A percentile compares a stretch with the other conserved stretches of the same genome.
Evolutionary conservation across 306 rosid species (phyloP).

Genomic region (Rubus idaeus): DNA sequence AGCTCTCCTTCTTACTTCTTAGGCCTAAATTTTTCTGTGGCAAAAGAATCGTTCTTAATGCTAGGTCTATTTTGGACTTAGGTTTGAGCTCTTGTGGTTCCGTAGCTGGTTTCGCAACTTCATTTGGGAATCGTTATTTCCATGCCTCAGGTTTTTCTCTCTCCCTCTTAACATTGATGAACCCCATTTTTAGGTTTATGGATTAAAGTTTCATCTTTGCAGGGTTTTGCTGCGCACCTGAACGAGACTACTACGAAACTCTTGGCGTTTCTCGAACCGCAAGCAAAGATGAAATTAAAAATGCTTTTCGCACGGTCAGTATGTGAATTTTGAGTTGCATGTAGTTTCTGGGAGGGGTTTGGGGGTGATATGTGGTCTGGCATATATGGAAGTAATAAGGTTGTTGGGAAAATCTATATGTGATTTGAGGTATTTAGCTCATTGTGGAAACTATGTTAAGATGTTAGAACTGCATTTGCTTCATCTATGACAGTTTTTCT

Average conservation of each 20-base stretch:
- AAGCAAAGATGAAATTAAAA: constrained; percentile 71
- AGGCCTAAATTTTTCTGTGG: neutral
- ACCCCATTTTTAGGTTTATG: neutral
- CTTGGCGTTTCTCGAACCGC: constrained; percentile 72
- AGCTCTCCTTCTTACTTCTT: neutral
- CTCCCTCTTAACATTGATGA: neutral
- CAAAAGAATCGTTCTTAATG: neutral
- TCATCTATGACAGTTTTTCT: neutral
- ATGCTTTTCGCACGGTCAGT: constrained; percentile 74
- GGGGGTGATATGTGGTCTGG: neutral
- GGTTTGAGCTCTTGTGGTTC: constrained; percentile 48
- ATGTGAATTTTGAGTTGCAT: neutral
- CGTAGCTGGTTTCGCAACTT: constrained; percentile 23
- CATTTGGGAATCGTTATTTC: constrained; percentile 45
- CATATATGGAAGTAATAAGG: neutral
- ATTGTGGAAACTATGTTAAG: neutral
- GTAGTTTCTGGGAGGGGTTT: neutral
- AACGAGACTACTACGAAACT: constrained; percentile 61
- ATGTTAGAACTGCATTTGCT: neutral
- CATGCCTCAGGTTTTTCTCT: constrained; percentile 62
- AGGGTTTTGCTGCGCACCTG: constrained; percentile 48
- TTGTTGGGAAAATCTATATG: neutral
- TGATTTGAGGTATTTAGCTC: neutral
- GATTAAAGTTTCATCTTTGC: neutral
- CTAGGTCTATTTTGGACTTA: constrained; percentile 6